Evolutionary conservation across 305 asterid genomes (phyloP).

Genomic region (Plantago coronopus): DNA sequence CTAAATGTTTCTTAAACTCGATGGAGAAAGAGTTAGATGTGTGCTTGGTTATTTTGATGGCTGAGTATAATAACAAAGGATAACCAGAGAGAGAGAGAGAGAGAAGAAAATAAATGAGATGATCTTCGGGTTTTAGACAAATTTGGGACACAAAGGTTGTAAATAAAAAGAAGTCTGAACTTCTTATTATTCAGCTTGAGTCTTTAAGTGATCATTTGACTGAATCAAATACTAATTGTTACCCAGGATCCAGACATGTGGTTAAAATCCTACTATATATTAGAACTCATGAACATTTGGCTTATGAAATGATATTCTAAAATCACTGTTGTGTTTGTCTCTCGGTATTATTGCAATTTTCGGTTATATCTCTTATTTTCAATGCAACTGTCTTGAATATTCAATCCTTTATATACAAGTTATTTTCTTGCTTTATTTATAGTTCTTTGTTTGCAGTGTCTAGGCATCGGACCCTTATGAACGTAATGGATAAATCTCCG

Average conservation of each 20-base stretch:
- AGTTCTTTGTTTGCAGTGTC: conserved; percentile 45
- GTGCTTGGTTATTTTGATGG: too few species aligned
- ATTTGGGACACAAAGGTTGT: too few species aligned
- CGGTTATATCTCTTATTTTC: conserved; percentile 5
- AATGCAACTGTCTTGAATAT: conserved; percentile 11
- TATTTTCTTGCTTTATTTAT: conserved; percentile 6
- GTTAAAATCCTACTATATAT: not conserved
- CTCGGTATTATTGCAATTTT: not conserved
- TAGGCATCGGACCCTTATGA: conserved; percentile 80
- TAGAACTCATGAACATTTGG: not conserved
- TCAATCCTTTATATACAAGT: conserved; percentile 6
- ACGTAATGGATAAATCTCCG: conserved; percentile 65
- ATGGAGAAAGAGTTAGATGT: too few species aligned
- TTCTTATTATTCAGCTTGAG: too few species aligned
- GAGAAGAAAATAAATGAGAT: too few species aligned
- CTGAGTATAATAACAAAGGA: too few species aligned
- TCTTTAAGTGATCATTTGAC: not conserved
- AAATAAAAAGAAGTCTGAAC: too few species aligned
- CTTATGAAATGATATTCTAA: not conserved
- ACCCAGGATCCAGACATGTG: not conserved
- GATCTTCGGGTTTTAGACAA: too few species aligned
- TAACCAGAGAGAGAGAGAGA: too few species aligned
- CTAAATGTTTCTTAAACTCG: too few species aligned
- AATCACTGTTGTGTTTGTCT: not conserved
- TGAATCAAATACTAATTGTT: not conserved